Conservation (phyloP, 805 yeast genomes). For the Candida koratica region DNA sequence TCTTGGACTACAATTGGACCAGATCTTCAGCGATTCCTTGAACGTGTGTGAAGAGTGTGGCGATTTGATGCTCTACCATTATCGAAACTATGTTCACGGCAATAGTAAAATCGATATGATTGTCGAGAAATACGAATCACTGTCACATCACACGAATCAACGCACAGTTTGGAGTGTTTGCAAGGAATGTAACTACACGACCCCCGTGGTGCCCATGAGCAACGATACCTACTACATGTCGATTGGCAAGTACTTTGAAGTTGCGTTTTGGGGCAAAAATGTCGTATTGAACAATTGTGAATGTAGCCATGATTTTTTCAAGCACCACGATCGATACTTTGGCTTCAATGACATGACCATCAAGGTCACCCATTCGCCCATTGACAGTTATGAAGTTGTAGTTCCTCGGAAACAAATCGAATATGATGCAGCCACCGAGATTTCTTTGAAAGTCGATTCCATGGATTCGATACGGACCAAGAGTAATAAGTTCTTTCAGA, state of each 20-base stretch:
- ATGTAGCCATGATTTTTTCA: conserved; percentile 78
- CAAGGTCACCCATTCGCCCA: conserved; percentile 68
- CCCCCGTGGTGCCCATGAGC: conserved; percentile 79
- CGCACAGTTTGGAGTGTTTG: conserved; percentile 92
- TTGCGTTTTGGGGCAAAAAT: conserved; percentile 64
- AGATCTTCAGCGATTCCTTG: conserved; percentile 62
- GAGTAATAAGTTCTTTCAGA: conserved; percentile 60
- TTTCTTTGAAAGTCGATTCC: conserved; percentile 62
- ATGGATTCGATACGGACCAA: conserved; percentile 51
- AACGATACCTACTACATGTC: conserved; percentile 87
- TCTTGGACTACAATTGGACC: conserved; percentile 84
- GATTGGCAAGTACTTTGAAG: conserved; percentile 87
- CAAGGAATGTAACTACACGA: conserved; percentile 65
- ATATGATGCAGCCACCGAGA: conserved; percentile 71
- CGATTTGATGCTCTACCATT: conserved; percentile 64
- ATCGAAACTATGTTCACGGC: conserved; percentile 85
- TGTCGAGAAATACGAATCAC: conserved; percentile 48
- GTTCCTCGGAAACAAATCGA: conserved; percentile 69
- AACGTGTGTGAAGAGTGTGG: conserved; percentile 80
- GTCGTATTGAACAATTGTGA: conserved; percentile 25
- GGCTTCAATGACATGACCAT: conserved; percentile 77
- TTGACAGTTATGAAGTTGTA: conserved; percentile 74
- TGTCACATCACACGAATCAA: conserved; percentile 32
- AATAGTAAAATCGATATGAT: conserved; percentile 74
- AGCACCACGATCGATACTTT: conserved; percentile 80